Conservation (phyloP, 371 early-diverging fungal species). For the Mortierella sp. region DNA sequence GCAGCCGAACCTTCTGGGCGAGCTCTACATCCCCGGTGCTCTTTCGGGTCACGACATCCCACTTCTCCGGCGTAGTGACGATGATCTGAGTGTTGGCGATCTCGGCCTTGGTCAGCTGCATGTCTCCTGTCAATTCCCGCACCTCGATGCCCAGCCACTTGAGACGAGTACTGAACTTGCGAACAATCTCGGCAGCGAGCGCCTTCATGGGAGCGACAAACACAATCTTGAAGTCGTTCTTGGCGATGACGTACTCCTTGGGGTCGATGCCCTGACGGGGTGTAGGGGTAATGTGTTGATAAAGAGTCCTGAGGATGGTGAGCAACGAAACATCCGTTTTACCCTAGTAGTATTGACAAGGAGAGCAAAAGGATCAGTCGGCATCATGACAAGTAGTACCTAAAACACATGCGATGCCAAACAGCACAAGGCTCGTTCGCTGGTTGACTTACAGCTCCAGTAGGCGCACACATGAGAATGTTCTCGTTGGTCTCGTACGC, state of each 20-base stretch:
- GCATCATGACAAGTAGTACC: neutral
- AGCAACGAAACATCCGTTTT: constrained; percentile 99
- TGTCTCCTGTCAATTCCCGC: constrained; percentile 96
- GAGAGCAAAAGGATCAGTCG: constrained; percentile 1
- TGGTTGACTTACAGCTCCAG: constrained; percentile 90
- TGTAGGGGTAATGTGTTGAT: constrained; percentile 71
- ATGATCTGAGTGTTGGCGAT: constrained; percentile 95
- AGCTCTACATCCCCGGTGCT: constrained; percentile 92
- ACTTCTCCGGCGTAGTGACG: constrained; percentile 99
- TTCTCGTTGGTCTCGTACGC: constrained; percentile 97
- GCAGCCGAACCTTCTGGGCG: constrained; percentile 80
- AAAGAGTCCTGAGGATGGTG: constrained; percentile 86
- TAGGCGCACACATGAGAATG: constrained; percentile 99
- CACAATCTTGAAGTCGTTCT: constrained; percentile 94
- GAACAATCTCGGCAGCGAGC: constrained; percentile 96
- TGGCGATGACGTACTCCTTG: constrained; percentile 81
- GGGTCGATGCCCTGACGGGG: constrained; percentile 72
- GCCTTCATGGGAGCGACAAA: constrained; percentile 99
- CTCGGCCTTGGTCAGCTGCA: constrained; percentile 95
- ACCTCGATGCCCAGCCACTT: constrained; percentile 89
- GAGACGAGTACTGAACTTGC: constrained; percentile 91
- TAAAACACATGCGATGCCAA: neutral
- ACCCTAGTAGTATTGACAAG: constrained; percentile 72
- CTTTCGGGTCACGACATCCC: constrained; percentile 99
- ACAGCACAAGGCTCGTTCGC: no score